A percentile compares a stretch with the other conserved stretches of the same genome.
Evolutionary conservation across 331 rosid species (phyloP).

Genomic region (Malus hybrid): DNA sequence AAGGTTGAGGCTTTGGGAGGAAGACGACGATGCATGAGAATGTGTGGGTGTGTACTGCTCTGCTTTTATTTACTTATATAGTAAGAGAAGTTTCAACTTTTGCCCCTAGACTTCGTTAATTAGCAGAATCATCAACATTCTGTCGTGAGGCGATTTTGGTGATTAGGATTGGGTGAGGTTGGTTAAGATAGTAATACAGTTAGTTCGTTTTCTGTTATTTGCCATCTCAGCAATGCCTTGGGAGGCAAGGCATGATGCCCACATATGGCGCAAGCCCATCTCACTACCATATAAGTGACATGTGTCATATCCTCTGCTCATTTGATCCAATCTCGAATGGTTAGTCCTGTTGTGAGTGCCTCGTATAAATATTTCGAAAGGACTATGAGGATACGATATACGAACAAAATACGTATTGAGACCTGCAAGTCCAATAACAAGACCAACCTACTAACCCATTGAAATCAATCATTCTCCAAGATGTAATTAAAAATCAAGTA

Average conservation of each 20-base stretch:
- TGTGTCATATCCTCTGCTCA: slow-evolving; percentile 64
- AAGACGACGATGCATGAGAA: too few species aligned
- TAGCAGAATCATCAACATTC: too few species aligned
- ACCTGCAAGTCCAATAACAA: neutral
- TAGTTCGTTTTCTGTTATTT: neutral
- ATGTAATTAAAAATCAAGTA: too few species aligned
- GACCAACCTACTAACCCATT: neutral
- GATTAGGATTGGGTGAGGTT: neutral
- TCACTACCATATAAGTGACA: slow-evolving; percentile 38
- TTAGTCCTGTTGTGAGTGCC: neutral
- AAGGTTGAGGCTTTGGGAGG: too few species aligned
- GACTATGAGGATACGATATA: neutral
- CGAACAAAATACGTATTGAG: neutral
- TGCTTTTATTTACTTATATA: too few species aligned
- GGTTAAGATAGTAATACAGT: too few species aligned
- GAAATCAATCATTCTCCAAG: too few species aligned
- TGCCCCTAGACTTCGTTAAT: too few species aligned
- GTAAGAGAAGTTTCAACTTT: too few species aligned
- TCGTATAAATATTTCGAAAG: neutral
- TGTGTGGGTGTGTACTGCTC: too few species aligned
- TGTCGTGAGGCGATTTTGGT: too few species aligned
- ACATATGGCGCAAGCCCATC: neutral
- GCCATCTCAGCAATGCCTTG: neutral
- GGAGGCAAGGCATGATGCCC: neutral
- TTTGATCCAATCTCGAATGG: neutral